Evolutionary conservation across 176 grass and related monocot genomes (phyloP).

Genomic region (Eragrostis curvula): DNA sequence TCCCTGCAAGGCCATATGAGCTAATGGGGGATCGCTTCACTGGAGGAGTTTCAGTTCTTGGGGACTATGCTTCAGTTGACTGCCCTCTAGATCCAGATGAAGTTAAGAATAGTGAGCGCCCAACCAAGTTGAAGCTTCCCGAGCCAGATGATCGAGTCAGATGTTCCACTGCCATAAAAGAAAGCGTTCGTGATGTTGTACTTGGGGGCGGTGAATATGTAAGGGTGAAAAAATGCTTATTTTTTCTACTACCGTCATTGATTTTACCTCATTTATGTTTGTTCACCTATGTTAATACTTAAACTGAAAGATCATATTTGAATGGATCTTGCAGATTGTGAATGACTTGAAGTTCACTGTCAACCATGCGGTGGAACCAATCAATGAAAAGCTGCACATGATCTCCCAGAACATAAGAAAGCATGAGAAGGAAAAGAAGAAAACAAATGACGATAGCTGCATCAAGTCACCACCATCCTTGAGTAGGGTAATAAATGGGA

Average conservation of each 20-base stretch:
- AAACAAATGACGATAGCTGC: slow-evolving; percentile 76
- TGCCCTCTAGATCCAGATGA: slow-evolving; percentile 89
- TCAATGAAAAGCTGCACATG: slow-evolving; percentile 81
- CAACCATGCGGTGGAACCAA: slow-evolving; percentile 79
- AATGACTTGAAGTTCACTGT: slow-evolving; percentile 98
- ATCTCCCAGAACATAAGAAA: slow-evolving; percentile 94
- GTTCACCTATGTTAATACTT: background rate
- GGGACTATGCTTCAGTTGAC: slow-evolving; percentile 84
- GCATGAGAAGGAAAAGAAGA: slow-evolving; percentile 62
- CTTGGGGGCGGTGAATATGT: slow-evolving; percentile 93
- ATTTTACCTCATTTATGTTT: background rate
- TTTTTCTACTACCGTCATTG: background rate
- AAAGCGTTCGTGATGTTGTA: slow-evolving; percentile 86
- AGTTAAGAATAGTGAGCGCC: slow-evolving; percentile 79
- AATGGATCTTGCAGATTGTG: slow-evolving; percentile 65
- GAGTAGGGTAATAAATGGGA: slow-evolving; percentile 69
- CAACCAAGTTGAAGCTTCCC: slow-evolving; percentile 71
- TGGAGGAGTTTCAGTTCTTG: slow-evolving; percentile 81
- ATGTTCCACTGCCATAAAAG: slow-evolving; percentile 70
- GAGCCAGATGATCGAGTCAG: slow-evolving; percentile 49
- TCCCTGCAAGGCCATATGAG: slow-evolving; percentile 89
- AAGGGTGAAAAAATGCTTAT: slow-evolving; percentile 29
- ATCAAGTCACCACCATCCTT: slow-evolving; percentile 55
- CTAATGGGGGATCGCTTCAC: slow-evolving; percentile 55
- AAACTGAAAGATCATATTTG: too few relatives aligned